Evolutionary conservation across 495 filamentous ascomycete species (phyloP).

Genomic region (Penicillium arizonense): DNA sequence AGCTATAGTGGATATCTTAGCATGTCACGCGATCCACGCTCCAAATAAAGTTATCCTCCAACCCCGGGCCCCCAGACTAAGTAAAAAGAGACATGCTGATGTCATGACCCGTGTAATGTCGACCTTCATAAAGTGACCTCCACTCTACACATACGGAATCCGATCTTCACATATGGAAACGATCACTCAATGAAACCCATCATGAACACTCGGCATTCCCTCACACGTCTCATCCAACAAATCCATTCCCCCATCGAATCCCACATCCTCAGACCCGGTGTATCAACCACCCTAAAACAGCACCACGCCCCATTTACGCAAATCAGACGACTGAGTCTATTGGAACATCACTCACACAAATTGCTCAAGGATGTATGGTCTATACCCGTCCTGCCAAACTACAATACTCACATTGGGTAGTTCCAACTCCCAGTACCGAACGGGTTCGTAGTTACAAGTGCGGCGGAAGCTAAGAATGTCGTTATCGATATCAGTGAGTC

Average conservation of each 20-base stretch:
- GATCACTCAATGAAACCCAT: background rate
- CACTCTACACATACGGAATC: no score
- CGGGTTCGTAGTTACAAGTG: slow-evolving; percentile 21
- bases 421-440: slow-evolving; percentile 29
- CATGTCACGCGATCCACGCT: background rate
- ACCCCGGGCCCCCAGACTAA: background rate
- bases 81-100: slow-evolving; percentile 4
- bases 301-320: slow-evolving; percentile 8
- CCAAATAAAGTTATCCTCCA: slow-evolving; percentile 2
- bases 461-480: slow-evolving; percentile 23
- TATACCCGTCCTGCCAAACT: background rate
- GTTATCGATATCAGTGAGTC: slow-evolving; percentile 25
- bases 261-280: background rate
- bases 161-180: background rate
- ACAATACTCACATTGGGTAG: slow-evolving; percentile 12
- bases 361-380: slow-evolving; percentile 24
- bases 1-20: no score
- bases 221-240: background rate
- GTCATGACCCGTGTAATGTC: slow-evolving; percentile 1
- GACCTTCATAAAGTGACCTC: background rate
- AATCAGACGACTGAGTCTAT: slow-evolving; percentile 20
- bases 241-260: background rate
- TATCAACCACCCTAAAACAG: slow-evolving; percentile 2
- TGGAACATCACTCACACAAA: slow-evolving; percentile 29
- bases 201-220: slow-evolving; percentile 1